Conservation (phyloP, 805 yeast species). For the Lipomyces spencermartinsiae region DNA sequence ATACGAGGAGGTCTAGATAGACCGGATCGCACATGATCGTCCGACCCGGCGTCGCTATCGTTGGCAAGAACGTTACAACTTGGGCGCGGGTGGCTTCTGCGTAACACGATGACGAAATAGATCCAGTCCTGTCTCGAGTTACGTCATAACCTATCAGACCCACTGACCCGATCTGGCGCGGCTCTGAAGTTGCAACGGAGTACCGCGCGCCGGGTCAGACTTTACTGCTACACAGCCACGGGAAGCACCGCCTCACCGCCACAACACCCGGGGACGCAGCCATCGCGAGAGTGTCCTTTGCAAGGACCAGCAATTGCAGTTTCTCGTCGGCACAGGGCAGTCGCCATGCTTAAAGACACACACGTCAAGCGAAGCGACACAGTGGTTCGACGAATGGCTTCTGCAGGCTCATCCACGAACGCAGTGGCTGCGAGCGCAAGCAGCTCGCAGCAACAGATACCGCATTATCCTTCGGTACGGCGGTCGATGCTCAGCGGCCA, state of each 20-base stretch:
- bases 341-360: neutral
- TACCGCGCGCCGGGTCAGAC: neutral
- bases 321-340: neutral
- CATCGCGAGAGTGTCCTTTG: neutral
- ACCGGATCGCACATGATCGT: too few species aligned
- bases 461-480: neutral
- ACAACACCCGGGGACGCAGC: conserved; percentile 5
- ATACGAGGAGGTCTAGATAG: too few species aligned
- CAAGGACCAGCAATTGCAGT: neutral
- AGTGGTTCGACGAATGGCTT: neutral
- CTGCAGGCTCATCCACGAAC: neutral
- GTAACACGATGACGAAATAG: too few species aligned
- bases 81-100: too few species aligned
- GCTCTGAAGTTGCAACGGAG: too few species aligned
- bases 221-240: neutral
- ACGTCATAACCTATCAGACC: too few species aligned
- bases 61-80: too few species aligned
- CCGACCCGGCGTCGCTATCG: too few species aligned
- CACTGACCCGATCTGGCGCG: too few species aligned
- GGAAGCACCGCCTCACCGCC: conserved; percentile 2
- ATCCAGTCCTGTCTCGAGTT: too few species aligned
- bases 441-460: neutral
- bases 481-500: conserved; percentile 6
- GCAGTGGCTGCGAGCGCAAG: conserved; percentile 3
- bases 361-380: conserved; percentile 3